These are phyloP conservation scores for Neonectria sp. DNA, from an alignment of 2,329 filamentous ascomycete species.

Conservation along the genomic window DNA sequence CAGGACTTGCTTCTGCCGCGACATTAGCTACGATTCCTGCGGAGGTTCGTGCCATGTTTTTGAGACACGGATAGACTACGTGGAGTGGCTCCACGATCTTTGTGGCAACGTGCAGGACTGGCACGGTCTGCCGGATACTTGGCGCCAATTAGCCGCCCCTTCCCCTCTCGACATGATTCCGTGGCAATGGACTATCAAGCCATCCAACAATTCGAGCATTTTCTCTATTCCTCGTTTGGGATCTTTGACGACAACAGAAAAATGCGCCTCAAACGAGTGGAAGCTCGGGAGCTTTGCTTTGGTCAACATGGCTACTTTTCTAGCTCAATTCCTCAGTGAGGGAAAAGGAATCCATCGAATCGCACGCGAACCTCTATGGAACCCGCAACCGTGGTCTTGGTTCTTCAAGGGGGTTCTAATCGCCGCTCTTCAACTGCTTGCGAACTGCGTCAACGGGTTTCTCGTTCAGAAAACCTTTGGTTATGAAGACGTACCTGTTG, in stretches of 20 bases:
- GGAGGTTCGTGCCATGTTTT: constrained; percentile 6
- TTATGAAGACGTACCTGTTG: constrained; percentile 6
- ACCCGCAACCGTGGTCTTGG: constrained; percentile 4
- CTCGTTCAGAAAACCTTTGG: constrained; percentile 12
- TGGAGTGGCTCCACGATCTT: constrained; percentile 11
- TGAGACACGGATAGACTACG: constrained; percentile 2
- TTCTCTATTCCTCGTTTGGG: fast-evolving
- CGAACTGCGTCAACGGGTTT: constrained; percentile 3
- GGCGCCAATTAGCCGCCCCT: constrained; percentile 1
- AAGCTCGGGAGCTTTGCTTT: constrained; percentile 24
- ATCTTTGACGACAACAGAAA: fast-evolving
- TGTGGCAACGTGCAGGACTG: constrained; percentile 11
- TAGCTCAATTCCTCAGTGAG: neutral
- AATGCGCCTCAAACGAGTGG: neutral
- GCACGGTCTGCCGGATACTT: constrained; percentile 12
- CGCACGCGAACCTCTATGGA: fast-evolving
- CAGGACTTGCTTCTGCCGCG: constrained; percentile 9
- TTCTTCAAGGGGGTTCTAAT: constrained; percentile 13
- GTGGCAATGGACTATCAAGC: constrained; percentile 30
- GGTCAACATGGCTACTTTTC: constrained; percentile 11
- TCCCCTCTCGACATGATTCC: constrained; percentile 30
- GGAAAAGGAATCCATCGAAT: neutral
- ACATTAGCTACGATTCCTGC: constrained; percentile 14
- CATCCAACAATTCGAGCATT: neutral
- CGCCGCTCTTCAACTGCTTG: neutral